Evolutionary conservation across 371 early-diverging fungal species (phyloP).

Genomic region (Mortierella sp.): DNA sequence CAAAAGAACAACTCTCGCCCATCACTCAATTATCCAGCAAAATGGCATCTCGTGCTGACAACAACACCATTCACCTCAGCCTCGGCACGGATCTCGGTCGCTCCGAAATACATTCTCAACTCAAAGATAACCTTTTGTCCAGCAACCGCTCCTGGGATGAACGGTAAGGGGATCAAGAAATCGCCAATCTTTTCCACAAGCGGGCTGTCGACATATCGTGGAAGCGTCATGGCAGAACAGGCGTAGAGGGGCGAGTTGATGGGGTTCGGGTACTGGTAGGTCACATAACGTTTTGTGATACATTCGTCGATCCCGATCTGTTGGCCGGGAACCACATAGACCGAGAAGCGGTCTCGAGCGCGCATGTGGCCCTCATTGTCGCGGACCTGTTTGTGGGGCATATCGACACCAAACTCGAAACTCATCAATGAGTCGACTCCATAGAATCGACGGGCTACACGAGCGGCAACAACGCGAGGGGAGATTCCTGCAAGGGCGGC

Average conservation of each 20-base stretch:
- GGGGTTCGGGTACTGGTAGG: slow-evolving; percentile 64
- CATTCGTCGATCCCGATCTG: slow-evolving; percentile 67
- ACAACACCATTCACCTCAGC: slow-evolving; percentile 68
- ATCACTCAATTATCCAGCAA: slow-evolving; percentile 23
- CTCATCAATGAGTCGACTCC: slow-evolving; percentile 44
- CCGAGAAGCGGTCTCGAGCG: slow-evolving; percentile 66
- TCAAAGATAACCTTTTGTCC: slow-evolving; percentile 31
- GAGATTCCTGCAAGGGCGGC: slow-evolving; percentile 42
- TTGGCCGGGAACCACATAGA: slow-evolving; percentile 70
- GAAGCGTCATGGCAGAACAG: slow-evolving; percentile 62
- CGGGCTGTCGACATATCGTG: slow-evolving; percentile 65
- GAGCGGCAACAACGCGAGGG: slow-evolving; percentile 25
- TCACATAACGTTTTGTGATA: slow-evolving; percentile 63
- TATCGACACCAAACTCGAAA: slow-evolving; percentile 29
- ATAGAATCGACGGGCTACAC: slow-evolving; percentile 44
- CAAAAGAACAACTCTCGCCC: background rate
- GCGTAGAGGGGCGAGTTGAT: slow-evolving; percentile 68
- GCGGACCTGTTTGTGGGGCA: slow-evolving; percentile 21
- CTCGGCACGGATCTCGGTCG: slow-evolving; percentile 70
- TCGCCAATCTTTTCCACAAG: slow-evolving; percentile 66
- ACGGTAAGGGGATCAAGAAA: slow-evolving; percentile 69
- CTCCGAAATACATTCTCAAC: slow-evolving; percentile 71
- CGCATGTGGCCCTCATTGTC: slow-evolving; percentile 28
- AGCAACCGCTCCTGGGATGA: slow-evolving; percentile 55
- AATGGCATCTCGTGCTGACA: slow-evolving; percentile 47